These are phyloP conservation scores for Teunomyces gatunensis DNA, from an alignment of 805 yeast species.

Conservation along the genomic window DNA sequence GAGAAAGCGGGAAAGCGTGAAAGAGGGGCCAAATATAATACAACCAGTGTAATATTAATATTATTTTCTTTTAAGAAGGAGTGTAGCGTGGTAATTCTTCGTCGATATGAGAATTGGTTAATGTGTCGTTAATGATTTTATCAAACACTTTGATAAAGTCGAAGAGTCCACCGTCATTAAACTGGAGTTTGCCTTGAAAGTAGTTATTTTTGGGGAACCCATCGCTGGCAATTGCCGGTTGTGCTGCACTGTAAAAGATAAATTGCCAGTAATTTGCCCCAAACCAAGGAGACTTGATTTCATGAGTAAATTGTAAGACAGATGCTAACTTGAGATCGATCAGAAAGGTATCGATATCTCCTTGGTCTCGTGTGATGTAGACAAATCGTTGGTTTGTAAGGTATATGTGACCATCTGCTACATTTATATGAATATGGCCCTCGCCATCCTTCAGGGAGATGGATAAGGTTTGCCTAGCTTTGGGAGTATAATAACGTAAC, in stretches of 20 bases:
- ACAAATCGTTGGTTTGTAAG: conserved; percentile 43
- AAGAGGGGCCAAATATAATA: neutral
- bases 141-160: conserved; percentile 37
- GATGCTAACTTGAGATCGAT: conserved; percentile 29
- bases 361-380: conserved; percentile 36
- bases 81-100: conserved; percentile 46
- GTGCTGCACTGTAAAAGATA: conserved; percentile 32
- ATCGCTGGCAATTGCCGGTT: conserved; percentile 35
- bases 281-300: conserved; percentile 50
- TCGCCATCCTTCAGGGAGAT: conserved; percentile 19
- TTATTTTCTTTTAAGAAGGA: conserved; percentile 9
- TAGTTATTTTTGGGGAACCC: conserved; percentile 39
- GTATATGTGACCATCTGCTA: conserved; percentile 39
- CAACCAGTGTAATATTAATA: neutral
- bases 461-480: conserved; percentile 28
- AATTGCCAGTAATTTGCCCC: conserved; percentile 52
- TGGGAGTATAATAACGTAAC: conserved; percentile 11
- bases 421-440: conserved; percentile 22
- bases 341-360: conserved; percentile 43
- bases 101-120: conserved; percentile 39
- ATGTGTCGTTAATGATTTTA: conserved; percentile 29
- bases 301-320: conserved; percentile 34
- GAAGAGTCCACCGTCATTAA: conserved; percentile 50
- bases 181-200: conserved; percentile 37
- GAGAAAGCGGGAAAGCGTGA: too few species aligned